A percentile compares a stretch with the other conserved stretches of the same genome.
Conservation (phyloP, 768 basidiomycete species). For the Piloderma croceum region DNA sequence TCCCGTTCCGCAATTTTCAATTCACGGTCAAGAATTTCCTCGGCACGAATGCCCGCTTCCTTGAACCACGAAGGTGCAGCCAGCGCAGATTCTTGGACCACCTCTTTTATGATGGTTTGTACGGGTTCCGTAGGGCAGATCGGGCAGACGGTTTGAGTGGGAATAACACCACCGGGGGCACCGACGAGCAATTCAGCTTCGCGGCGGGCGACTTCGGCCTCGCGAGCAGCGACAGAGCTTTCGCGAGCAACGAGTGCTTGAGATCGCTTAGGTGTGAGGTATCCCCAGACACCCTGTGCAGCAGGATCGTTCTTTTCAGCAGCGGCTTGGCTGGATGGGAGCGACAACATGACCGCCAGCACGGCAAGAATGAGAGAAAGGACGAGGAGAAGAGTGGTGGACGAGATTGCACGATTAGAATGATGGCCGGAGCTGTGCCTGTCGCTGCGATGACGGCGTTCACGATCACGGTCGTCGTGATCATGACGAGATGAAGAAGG, state of each 20-base stretch:
- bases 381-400: conserved; percentile 81
- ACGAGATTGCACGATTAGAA: conserved; percentile 82
- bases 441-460: conserved; percentile 30
- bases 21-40: conserved; percentile 81
- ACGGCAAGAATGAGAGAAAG: conserved; percentile 82
- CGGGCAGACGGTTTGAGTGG: conserved; percentile 50
- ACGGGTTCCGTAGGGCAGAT: conserved; percentile 56
- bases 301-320: conserved; percentile 27
- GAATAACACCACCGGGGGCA: conserved; percentile 74
- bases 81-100: conserved; percentile 76
- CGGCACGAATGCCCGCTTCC: conserved; percentile 61
- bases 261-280: conserved; percentile 76
- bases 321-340: conserved; percentile 48
- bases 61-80: conserved; percentile 78
- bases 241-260: conserved; percentile 78
- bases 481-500: conserved; percentile 78
- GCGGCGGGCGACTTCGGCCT: conserved; percentile 84
- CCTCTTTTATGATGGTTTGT: conserved; percentile 84
- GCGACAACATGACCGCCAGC: conserved; percentile 85
- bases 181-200: conserved; percentile 78
- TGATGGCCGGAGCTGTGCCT: conserved; percentile 62
- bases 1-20: conserved; percentile 81
- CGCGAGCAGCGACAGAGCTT: conserved; percentile 71
- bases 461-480: conserved; percentile 51
- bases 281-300: conserved; percentile 57